phyloP scores from a whole-genome alignment of 192 early-diverging fungal genomes.

The Umbelopsis ramanniana region DNA sequence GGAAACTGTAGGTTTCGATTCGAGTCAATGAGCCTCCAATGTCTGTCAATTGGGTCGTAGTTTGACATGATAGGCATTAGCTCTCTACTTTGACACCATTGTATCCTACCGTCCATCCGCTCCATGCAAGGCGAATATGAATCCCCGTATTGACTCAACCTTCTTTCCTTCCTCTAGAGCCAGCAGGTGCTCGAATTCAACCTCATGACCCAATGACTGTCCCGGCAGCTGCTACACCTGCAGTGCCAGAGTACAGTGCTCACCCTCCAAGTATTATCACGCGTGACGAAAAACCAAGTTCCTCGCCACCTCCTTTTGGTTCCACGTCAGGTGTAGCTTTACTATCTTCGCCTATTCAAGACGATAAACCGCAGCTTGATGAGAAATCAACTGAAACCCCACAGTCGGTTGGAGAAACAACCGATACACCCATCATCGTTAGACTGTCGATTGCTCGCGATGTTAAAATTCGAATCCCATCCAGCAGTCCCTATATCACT shows the following conservation, averaged over 20 bases:
- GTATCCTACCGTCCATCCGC: too few relatives aligned
- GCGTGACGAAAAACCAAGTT: slow-evolving; percentile 11
- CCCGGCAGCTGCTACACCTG: neutral
- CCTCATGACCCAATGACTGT: neutral
- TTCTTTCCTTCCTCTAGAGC: neutral
- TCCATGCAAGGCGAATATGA: neutral
- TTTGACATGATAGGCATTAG: neutral
- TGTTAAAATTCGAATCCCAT: slow-evolving; percentile 17
- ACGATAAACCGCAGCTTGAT: neutral
- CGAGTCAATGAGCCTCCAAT: neutral
- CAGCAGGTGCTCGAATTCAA: slow-evolving; percentile 1
- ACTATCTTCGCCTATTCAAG: slow-evolving; percentile 6
- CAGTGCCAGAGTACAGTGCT: slow-evolving; percentile 7
- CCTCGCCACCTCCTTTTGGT: slow-evolving; percentile 13
- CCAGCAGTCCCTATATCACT: slow-evolving; percentile 2
- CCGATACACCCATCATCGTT: slow-evolving; percentile 13
- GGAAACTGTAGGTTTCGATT: neutral
- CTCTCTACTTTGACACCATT: too few relatives aligned
- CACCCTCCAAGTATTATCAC: neutral
- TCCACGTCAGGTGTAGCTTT: slow-evolving; percentile 19
- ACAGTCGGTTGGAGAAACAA: neutral
- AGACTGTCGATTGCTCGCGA: slow-evolving; percentile 7
- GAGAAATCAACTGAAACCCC: too few relatives aligned
- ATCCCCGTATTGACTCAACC: neutral
- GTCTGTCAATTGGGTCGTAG: neutral